Evolutionary conservation across 2,329 filamentous ascomycete species (phyloP).

Genomic region (Cercospora sesami): DNA sequence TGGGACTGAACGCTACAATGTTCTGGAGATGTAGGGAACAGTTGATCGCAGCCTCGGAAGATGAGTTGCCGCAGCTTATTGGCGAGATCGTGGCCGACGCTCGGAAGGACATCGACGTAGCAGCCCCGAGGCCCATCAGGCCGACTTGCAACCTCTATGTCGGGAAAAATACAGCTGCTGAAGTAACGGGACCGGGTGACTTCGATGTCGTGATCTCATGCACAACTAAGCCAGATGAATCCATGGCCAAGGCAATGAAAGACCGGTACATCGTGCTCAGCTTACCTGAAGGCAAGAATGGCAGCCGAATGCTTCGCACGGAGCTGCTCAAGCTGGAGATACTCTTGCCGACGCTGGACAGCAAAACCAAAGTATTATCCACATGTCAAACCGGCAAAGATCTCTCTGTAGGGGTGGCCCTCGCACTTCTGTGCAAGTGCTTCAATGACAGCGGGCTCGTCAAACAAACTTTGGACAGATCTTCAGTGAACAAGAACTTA

Average conservation of each 20-base stretch:
- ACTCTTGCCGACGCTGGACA: slow-evolving; percentile 7
- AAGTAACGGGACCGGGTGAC: slow-evolving; percentile 18
- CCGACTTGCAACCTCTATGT: slow-evolving; percentile 46
- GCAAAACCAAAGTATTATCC: slow-evolving; percentile 50
- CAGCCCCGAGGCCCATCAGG: slow-evolving; percentile 43
- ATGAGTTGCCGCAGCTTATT: slow-evolving; percentile 59
- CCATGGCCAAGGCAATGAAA: slow-evolving; percentile 39
- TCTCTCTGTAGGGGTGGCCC: slow-evolving; percentile 72
- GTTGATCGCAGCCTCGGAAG: slow-evolving; percentile 66
- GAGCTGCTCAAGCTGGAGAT: slow-evolving; percentile 61
- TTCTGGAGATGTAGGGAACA: slow-evolving; percentile 72
- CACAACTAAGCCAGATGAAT: slow-evolving; percentile 44
- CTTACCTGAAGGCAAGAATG: slow-evolving; percentile 71
- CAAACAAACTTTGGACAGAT: background rate
- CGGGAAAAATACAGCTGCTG: slow-evolving; percentile 42
- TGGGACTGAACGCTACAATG: slow-evolving; percentile 70
- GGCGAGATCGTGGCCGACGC: slow-evolving; percentile 41
- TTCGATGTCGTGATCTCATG: slow-evolving; percentile 48
- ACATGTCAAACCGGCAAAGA: slow-evolving; percentile 78
- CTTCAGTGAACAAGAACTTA: slow-evolving; percentile 65
- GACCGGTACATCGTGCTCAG: slow-evolving; percentile 58
- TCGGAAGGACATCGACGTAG: slow-evolving; percentile 8
- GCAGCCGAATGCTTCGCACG: slow-evolving; percentile 76
- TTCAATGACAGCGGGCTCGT: slow-evolving; percentile 62
- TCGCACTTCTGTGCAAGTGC: slow-evolving; percentile 74